Evolutionary conservation across 371 early-diverging fungal genomes (phyloP), one percentile per base, ranked within the genome.

Genomic region (Syncephalis plumigaleata): DNA sequence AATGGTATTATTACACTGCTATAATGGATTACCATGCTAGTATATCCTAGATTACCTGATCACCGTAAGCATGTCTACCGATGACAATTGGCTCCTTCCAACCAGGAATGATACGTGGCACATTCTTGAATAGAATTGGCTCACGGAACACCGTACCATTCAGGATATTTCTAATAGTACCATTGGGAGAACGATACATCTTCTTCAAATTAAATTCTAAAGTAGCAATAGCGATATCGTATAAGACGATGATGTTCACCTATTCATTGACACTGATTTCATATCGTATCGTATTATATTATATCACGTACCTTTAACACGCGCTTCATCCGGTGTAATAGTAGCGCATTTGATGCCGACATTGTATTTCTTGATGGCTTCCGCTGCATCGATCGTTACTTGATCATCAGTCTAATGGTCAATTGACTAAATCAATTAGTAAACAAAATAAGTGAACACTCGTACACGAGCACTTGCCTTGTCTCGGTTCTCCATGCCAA

Each of bases 271-370:
- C 22, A 44, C 44, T 20, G 13, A 17, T 44, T 4, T 26, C n/a
- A 23, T 18, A 15, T 50, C 11, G 11, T 46, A 25, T 39, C 42
- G 9, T n/a, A n/a, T n/a, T n/a, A n/a, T n/a, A n/a, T n/a, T n/a
- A n/a, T n/a, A n/a, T 16, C 17, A 16, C 25, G 59, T 64, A 77
- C 79, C 81, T 65, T 91, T 72, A 50, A 96, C 94, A 58, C 97
- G 85, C 20, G 75, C 84, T 54, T 87, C 87, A 58, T 96, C 97
- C 15, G 97, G 95, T n/a, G 97, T 96, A 63, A 96, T 96, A 42
- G 97, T 96, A 21, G 97, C 97, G 67, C 97, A 96, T 71, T 96
- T 96, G 68, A 96, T 94, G 55, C 90, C 94, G 27, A 93, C 97
- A 61, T 90, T 87, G 75, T 90, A 91, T 74, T 91, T 87, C 56